These are phyloP conservation scores for Penicillium sp. DNA, from an alignment of 2,329 filamentous ascomycete genomes.

Conservation along the genomic window DNA sequence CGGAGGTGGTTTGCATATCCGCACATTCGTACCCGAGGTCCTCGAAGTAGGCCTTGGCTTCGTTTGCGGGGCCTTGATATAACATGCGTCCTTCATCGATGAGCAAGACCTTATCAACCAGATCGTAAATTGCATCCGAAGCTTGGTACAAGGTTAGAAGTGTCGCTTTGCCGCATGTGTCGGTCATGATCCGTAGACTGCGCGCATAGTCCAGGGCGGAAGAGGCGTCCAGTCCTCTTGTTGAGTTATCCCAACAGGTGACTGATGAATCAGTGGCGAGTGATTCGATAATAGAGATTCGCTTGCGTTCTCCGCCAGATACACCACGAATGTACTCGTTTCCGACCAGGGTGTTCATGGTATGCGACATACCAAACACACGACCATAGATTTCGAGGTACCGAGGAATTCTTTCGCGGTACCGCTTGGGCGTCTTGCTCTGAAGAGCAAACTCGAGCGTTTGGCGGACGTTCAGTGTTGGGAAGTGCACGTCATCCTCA, in stretches of 20 bases:
- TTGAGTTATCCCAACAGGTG: constrained; percentile 74
- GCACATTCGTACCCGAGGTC: constrained; percentile 61
- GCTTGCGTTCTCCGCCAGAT: constrained; percentile 73
- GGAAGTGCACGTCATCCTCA: constrained; percentile 72
- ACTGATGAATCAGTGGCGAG: constrained; percentile 69
- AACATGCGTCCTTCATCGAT: constrained; percentile 69
- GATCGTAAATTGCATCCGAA: constrained; percentile 63
- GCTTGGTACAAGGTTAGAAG: constrained; percentile 69
- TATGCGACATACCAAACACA: constrained; percentile 73
- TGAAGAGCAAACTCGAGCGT: constrained; percentile 70
- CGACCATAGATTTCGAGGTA: constrained; percentile 67
- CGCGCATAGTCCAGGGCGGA: constrained; percentile 73
- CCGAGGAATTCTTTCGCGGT: constrained; percentile 60
- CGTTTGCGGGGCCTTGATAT: constrained; percentile 58
- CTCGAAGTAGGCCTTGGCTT: constrained; percentile 64
- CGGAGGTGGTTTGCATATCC: constrained; percentile 65
- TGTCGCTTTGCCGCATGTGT: constrained; percentile 67
- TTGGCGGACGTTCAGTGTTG: constrained; percentile 69
- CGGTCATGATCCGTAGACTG: constrained; percentile 67
- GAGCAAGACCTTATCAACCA: constrained; percentile 74
- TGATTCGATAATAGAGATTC: constrained; percentile 72
- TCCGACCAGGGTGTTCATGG: constrained; percentile 69
- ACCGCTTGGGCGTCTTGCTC: constrained; percentile 68
- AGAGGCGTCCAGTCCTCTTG: constrained; percentile 70
- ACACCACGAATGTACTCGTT: constrained; percentile 57